phyloP scores from a whole-genome alignment of 2,329 filamentous ascomycete genomes.

The Pseudogymnoascus sp. region DNA sequence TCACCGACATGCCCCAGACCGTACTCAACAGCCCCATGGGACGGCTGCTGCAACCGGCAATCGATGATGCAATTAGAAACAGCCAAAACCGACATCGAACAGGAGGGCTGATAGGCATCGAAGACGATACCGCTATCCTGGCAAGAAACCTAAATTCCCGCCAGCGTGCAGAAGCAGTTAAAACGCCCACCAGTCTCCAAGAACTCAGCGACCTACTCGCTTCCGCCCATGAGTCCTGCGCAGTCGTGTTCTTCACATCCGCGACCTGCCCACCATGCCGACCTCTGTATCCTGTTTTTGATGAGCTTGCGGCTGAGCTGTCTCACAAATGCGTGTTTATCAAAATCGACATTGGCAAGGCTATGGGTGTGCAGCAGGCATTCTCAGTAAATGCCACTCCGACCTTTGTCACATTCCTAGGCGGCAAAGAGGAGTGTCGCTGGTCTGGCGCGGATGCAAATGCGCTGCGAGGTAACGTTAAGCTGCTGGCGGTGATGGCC shows the following conservation, averaged over 20 bases:
- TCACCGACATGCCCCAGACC: constrained; percentile 73
- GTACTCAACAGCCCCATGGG: constrained; percentile 84
- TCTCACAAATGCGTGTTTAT: constrained; percentile 63
- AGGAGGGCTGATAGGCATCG: constrained; percentile 26
- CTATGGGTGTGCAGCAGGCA: constrained; percentile 53
- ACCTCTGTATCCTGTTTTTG: constrained; percentile 71
- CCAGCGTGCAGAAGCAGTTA: constrained; percentile 42
- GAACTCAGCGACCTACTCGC: constrained; percentile 55
- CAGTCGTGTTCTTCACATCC: constrained; percentile 87
- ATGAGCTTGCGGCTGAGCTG: constrained; percentile 67
- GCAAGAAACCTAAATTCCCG: constrained; percentile 14
- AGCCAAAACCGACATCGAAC: constrained; percentile 48
- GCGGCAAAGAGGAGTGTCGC: constrained; percentile 64
- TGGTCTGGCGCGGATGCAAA: constrained; percentile 72
- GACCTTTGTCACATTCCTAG: constrained; percentile 79
- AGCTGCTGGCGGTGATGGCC: constrained; percentile 66
- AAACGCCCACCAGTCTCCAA: constrained; percentile 48
- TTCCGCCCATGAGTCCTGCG: constrained; percentile 57
- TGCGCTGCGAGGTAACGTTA: constrained; percentile 62
- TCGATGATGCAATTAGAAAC: constrained; percentile 55
- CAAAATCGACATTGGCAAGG: constrained; percentile 70
- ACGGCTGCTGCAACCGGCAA: constrained; percentile 74
- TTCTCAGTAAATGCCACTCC: constrained; percentile 72
- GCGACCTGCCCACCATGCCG: constrained; percentile 81
- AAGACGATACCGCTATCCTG: constrained; percentile 10